Evolutionary conservation across 805 yeast genomes (phyloP).

Genomic region (Vanderwaltozyma tropicalis): DNA sequence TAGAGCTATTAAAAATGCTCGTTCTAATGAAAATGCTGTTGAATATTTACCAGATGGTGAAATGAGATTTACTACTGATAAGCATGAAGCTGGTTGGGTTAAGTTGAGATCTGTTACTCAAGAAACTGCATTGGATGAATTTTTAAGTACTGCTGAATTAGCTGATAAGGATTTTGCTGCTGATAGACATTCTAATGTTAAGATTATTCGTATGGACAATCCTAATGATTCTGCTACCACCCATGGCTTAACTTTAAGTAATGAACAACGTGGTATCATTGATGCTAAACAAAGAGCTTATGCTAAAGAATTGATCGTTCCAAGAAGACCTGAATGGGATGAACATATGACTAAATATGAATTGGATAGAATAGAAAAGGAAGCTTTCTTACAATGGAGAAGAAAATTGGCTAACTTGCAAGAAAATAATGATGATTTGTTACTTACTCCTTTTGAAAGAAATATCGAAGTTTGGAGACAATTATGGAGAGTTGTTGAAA

Average conservation of each 20-base stretch:
- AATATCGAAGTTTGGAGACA: conserved; percentile 97
- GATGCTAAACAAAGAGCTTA: conserved; percentile 56
- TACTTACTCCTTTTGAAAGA: conserved; percentile 93
- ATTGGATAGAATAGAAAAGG: conserved; percentile 78
- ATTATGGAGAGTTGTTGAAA: conserved; percentile 93
- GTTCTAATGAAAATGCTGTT: conserved; percentile 57
- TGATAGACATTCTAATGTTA: conserved; percentile 71
- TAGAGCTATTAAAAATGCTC: conserved; percentile 65
- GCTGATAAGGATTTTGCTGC: conserved; percentile 96
- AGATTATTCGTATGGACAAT: conserved; percentile 64
- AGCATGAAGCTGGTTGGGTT: conserved; percentile 80
- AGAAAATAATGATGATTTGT: conserved; percentile 64
- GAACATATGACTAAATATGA: conserved; percentile 59
- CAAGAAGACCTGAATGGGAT: conserved; percentile 87
- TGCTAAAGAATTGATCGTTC: conserved; percentile 69
- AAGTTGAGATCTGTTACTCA: conserved; percentile 90
- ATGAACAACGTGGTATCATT: conserved; percentile 53
- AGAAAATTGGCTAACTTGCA: conserved; percentile 76
- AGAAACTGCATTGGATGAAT: conserved; percentile 88
- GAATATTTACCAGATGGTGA: conserved; percentile 77
- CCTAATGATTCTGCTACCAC: conserved; percentile 31
- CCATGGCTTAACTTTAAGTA: conserved; percentile 52
- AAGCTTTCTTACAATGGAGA: conserved; percentile 91
- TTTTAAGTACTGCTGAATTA: conserved; percentile 86
- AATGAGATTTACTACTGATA: conserved; percentile 76